Evolutionary conservation across 305 asterid genomes (phyloP).

Genomic region (Stenogyne calaminthoides): DNA sequence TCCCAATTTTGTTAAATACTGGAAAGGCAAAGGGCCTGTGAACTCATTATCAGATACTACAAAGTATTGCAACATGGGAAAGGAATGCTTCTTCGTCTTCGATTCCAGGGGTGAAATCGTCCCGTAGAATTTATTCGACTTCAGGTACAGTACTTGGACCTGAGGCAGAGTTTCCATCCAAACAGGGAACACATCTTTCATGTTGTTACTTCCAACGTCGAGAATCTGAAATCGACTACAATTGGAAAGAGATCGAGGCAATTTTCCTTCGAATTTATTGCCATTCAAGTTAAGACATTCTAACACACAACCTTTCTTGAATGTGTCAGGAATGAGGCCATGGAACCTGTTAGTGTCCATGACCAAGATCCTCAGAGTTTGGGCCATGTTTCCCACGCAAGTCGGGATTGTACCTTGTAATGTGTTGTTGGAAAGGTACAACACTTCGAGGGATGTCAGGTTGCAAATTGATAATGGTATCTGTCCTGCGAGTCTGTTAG

Average conservation of each 20-base stretch:
- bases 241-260: conserved; percentile 21
- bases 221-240: conserved; percentile 1
- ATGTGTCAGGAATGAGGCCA: background rate
- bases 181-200: conserved; percentile 15
- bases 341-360: conserved; percentile 16
- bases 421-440: conserved; percentile 8
- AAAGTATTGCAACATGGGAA: conserved; percentile 32
- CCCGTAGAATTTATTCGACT: conserved; percentile 22
- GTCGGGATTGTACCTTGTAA: conserved; percentile 14
- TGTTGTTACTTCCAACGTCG: conserved; percentile 13
- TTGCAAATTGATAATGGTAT: conserved; percentile 26
- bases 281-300: background rate
- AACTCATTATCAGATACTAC: conserved; percentile 27
- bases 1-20: conserved; percentile 14
- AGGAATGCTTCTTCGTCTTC: background rate
- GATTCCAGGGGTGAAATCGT: background rate
- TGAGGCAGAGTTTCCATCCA: conserved; percentile 24
- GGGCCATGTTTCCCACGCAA: conserved; percentile 27
- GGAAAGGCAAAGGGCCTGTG: conserved; percentile 25
- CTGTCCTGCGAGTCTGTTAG: background rate
- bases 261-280: conserved; percentile 25
- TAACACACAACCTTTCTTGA: background rate
- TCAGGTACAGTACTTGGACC: conserved; percentile 12
- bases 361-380: background rate
- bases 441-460: background rate